Evolutionary conservation across 139 green algal genomes (phyloP).

Genomic region (Microglena sp.): DNA sequence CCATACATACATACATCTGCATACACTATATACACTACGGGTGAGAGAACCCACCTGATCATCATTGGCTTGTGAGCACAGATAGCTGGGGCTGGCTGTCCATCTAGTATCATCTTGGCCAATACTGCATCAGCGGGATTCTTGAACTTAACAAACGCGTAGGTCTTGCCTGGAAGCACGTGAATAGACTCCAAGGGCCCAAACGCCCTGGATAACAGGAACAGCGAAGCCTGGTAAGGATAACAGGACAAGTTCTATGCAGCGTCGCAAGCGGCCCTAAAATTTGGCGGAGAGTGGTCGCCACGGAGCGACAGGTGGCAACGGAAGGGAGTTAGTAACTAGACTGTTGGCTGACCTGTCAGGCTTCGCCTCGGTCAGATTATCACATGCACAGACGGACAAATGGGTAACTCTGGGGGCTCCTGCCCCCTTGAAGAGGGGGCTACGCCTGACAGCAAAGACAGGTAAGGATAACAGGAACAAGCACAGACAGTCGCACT

Average conservation of each 20-base stretch:
- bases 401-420: no score
- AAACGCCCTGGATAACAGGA: conserved; percentile 25
- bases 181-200: conserved; percentile 54
- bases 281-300: no score
- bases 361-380: no score
- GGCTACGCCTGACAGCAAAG: not conserved
- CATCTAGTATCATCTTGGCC: conserved; percentile 51
- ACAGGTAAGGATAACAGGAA: not conserved
- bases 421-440: no score
- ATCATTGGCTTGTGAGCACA: conserved; percentile 54
- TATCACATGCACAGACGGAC: no score
- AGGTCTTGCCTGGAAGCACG: conserved; percentile 70
- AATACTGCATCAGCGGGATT: conserved; percentile 33
- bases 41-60: no score
- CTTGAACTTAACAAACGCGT: conserved; percentile 70
- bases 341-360: no score
- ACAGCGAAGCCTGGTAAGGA: not conserved
- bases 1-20: not conserved
- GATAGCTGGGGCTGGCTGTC: conserved; percentile 34
- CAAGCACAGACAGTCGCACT: not conserved
- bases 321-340: no score
- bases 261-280: no score
- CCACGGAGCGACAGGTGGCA: no score
- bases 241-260: no score
- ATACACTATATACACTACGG: conserved; percentile 50